Conservation (phyloP, 2,329 filamentous ascomycete genomes). For the Colletotrichum agaves region DNA sequence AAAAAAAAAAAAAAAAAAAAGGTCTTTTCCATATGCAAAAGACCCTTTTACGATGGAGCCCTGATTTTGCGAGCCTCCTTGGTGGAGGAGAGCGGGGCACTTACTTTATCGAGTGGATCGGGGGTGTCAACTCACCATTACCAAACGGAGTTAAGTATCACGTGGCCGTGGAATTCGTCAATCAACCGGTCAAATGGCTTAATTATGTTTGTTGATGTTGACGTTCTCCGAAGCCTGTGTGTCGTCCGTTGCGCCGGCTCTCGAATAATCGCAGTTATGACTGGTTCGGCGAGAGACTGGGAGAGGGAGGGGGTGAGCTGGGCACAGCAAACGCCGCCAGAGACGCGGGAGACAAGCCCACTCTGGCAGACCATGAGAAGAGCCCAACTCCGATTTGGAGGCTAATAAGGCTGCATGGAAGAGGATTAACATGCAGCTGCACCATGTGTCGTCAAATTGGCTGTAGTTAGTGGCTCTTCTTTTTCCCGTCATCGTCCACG, state of each 20-base stretch:
- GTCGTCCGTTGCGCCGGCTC: slow-evolving; percentile 1
- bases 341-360: too few species aligned
- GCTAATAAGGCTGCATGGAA: slow-evolving; percentile 36
- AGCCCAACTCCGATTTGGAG: slow-evolving; percentile 9
- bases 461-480: background rate
- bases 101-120: background rate
- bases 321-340: background rate
- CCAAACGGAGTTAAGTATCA: background rate
- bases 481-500: background rate
- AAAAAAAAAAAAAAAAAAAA: background rate
- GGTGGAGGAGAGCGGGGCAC: slow-evolving; percentile 3
- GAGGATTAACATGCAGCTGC: slow-evolving; percentile 27
- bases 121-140: slow-evolving; percentile 8
- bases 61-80: background rate
- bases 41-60: slow-evolving; percentile 8
- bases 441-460: slow-evolving; percentile 28
- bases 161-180: slow-evolving; percentile 8
- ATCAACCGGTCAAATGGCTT: background rate
- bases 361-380: background rate
- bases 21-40: slow-evolving; percentile 12
- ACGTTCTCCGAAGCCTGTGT: background rate
- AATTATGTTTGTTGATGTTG: background rate
- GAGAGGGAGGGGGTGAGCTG: background rate
- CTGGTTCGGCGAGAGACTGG: background rate
- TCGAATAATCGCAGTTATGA: background rate